Percentiles rank a stretch among this genome's conserved stretches.
Conservation (phyloP, 1,139 yeast species). For the Candida sanyaensis region DNA sequence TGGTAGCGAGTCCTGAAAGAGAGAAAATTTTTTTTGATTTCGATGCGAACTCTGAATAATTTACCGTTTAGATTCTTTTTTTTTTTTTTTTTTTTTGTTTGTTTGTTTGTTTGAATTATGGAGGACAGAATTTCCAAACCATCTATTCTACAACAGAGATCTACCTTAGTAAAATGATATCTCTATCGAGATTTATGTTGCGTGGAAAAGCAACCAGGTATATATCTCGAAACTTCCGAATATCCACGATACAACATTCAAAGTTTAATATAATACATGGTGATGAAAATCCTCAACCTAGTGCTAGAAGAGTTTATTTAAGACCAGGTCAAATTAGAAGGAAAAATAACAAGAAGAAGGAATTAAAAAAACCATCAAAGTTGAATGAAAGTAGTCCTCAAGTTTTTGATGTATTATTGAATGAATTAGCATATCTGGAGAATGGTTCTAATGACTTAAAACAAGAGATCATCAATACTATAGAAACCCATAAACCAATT, state of each 20-base stretch:
- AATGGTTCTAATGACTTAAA: neutral
- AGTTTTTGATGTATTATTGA: neutral
- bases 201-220: neutral
- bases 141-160: no score
- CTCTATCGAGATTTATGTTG: neutral
- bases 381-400: neutral
- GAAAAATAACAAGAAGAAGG: neutral
- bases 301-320: neutral
- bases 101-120: neutral
- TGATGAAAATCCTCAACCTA: neutral
- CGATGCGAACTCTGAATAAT: no score
- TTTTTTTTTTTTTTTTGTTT: no score
- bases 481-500: constrained; percentile 17
- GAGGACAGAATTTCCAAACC: neutral
- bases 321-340: neutral
- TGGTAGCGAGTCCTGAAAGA: no score
- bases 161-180: neutral
- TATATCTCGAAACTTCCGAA: neutral
- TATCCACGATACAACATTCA: neutral
- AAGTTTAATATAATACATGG: neutral
- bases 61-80: no score
- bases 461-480: constrained; percentile 11
- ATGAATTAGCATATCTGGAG: neutral
- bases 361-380: neutral
- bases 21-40: no score